Conservation (phyloP, 1,139 yeast genomes). For the Magnusiomyces ingens region DNA sequence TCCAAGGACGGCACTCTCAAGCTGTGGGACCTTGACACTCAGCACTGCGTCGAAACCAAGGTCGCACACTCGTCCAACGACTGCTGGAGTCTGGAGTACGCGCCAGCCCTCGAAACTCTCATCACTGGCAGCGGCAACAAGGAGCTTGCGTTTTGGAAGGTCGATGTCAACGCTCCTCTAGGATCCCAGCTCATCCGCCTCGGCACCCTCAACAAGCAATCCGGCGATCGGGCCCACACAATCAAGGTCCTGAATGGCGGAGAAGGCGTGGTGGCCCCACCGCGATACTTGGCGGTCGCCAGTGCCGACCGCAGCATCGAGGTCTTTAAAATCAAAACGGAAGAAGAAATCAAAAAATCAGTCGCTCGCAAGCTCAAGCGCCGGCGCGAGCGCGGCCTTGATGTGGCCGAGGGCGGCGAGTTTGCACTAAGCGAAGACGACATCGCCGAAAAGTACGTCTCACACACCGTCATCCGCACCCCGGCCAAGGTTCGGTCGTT, state of each 20-base stretch:
- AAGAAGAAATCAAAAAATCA: slow-evolving; percentile 77
- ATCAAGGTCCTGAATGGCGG: slow-evolving; percentile 44
- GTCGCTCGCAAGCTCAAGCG: slow-evolving; percentile 74
- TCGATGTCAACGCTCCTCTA: slow-evolving; percentile 34
- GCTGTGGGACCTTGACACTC: slow-evolving; percentile 85
- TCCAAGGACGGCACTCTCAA: slow-evolving; percentile 89
- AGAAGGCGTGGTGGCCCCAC: slow-evolving; percentile 1
- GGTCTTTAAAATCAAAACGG: slow-evolving; percentile 65
- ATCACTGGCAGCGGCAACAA: slow-evolving; percentile 76
- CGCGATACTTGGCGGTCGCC: slow-evolving; percentile 56
- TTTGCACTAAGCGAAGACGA: slow-evolving; percentile 37
- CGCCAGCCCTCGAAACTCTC: slow-evolving; percentile 24
- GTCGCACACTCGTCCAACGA: slow-evolving; percentile 81
- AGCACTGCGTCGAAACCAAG: slow-evolving; percentile 91
- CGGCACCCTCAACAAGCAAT: slow-evolving; percentile 70
- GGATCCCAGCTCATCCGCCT: slow-evolving; percentile 35
- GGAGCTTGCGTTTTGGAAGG: slow-evolving; percentile 75
- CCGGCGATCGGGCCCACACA: slow-evolving; percentile 66
- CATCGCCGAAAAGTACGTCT: slow-evolving; percentile 27
- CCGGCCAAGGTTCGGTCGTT: slow-evolving; percentile 31
- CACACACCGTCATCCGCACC: slow-evolving; percentile 30
- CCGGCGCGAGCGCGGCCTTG: slow-evolving; percentile 64
- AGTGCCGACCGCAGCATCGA: slow-evolving; percentile 81
- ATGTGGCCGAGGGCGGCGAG: slow-evolving; percentile 51
- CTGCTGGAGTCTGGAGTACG: slow-evolving; percentile 70